These are phyloP conservation scores for Fusarium falciforme DNA, from an alignment of 2,329 filamentous ascomycete species.

Conservation along the genomic window DNA sequence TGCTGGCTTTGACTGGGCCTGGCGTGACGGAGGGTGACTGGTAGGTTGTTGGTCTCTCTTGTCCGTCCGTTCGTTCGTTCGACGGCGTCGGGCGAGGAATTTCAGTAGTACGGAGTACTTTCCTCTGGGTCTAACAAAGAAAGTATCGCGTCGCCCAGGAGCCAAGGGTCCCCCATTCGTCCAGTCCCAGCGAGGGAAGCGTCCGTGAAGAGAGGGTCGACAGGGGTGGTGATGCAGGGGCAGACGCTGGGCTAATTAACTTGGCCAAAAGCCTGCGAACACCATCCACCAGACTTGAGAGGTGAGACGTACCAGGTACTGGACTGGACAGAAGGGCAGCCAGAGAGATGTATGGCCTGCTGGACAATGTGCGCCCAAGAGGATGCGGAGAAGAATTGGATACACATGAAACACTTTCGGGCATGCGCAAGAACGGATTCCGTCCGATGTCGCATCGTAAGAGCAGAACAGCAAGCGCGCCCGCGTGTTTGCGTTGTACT, in stretches of 20 bases:
- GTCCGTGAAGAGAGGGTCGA: constrained; percentile 28
- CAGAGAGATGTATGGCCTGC: not conserved
- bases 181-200: constrained; percentile 16
- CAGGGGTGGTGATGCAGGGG: constrained; percentile 43
- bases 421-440: constrained; percentile 29
- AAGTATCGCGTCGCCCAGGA: constrained; percentile 22
- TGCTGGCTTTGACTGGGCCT: constrained; percentile 34
- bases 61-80: not conserved
- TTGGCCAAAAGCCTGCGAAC: constrained; percentile 12
- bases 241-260: constrained; percentile 32
- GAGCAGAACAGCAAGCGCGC: constrained; percentile 2
- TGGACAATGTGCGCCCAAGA: constrained; percentile 6
- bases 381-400: constrained; percentile 20
- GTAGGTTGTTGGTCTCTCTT: constrained; percentile 23
- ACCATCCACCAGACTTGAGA: constrained; percentile 5
- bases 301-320: constrained; percentile 14
- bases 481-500: constrained; percentile 22
- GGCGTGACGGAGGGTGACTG: constrained; percentile 42
- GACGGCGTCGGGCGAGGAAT: constrained; percentile 36
- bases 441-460: constrained; percentile 9
- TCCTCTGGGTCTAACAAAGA: constrained; percentile 17
- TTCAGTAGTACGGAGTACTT: constrained; percentile 29
- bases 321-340: not conserved
- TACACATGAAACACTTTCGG: constrained; percentile 40
- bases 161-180: constrained; percentile 18